Evolutionary conservation across 1,139 yeast genomes (phyloP).

Genomic region (Hemisphaericaspora xylanilytica): DNA sequence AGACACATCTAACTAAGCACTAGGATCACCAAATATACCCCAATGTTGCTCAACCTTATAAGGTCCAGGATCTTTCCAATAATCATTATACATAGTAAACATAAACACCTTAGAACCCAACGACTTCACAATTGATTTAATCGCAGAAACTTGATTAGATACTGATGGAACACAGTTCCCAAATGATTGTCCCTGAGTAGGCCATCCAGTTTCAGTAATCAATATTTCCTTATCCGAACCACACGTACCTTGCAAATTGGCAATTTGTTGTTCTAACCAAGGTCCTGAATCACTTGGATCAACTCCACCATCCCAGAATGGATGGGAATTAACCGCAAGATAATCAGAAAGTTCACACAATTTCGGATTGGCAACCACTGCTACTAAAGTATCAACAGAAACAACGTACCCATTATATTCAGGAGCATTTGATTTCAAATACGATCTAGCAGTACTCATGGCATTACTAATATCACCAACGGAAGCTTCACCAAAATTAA

Average conservation of each 20-base stretch:
- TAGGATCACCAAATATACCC: conserved; percentile 53
- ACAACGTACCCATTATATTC: conserved; percentile 71
- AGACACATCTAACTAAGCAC: conserved; percentile 5
- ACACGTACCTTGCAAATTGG: conserved; percentile 65
- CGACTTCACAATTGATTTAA: conserved; percentile 50
- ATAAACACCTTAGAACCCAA: conserved; percentile 58
- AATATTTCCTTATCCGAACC: conserved; percentile 55
- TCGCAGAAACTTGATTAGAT: conserved; percentile 59
- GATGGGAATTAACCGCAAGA: conserved; percentile 79
- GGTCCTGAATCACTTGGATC: conserved; percentile 65
- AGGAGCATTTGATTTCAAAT: conserved; percentile 50
- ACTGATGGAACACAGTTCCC: conserved; percentile 73
- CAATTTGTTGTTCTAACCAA: conserved; percentile 67
- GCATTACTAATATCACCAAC: conserved; percentile 56
- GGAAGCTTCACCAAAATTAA: conserved; percentile 63
- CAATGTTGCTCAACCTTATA: conserved; percentile 70
- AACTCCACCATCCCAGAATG: conserved; percentile 73
- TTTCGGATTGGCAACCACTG: conserved; percentile 67
- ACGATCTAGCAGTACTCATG: conserved; percentile 55
- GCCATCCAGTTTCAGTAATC: conserved; percentile 83
- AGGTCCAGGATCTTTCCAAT: conserved; percentile 73
- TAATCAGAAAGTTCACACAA: conserved; percentile 72
- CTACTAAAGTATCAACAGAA: conserved; percentile 76
- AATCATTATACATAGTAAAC: conserved; percentile 73
- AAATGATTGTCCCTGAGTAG: conserved; percentile 62